Conservation (phyloP, 192 early-diverging fungal genomes). For the Linnemannia schmuckeri region DNA sequence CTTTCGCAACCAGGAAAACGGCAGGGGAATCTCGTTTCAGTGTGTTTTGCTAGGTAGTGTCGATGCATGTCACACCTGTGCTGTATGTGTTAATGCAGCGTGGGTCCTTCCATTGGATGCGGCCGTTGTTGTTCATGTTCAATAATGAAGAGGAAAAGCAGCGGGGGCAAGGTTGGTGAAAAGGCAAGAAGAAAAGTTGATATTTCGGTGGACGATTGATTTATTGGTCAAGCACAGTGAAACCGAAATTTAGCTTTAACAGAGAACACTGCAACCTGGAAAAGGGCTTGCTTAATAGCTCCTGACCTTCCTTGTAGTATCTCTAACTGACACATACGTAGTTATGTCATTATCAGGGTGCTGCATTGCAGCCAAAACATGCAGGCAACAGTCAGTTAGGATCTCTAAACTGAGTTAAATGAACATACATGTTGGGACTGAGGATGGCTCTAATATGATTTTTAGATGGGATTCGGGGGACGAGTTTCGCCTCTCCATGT, state of each 20-base stretch:
- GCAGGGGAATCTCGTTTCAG: conserved; percentile 17
- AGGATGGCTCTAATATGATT: not conserved
- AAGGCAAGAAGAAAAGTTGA: not conserved
- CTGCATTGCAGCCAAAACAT: conserved; percentile 6
- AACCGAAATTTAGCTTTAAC: not conserved
- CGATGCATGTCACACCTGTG: not conserved
- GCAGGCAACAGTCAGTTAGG: not conserved
- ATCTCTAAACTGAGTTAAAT: not conserved
- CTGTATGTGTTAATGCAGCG: conserved; percentile 12
- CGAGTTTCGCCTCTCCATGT: not conserved
- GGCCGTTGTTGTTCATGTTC: conserved; percentile 25
- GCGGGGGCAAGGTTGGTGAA: conserved; percentile 18
- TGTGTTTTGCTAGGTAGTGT: conserved; percentile 30
- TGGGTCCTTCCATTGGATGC: conserved; percentile 25
- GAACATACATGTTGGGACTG: not conserved
- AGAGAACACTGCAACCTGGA: too few relatives aligned
- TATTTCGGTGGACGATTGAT: conserved; percentile 3
- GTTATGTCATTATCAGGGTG: conserved; percentile 2
- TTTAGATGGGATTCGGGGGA: not conserved
- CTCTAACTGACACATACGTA: not conserved
- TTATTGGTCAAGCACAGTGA: not conserved
- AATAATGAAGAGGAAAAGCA: not conserved
- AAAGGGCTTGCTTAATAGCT: too few relatives aligned
- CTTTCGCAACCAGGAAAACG: conserved; percentile 15
- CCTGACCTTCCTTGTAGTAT: too few relatives aligned